Evolutionary conservation across 2,329 filamentous ascomycete species (phyloP), one percentile per base, ranked within the genome.

Genomic region (Hypomyces rosellus): DNA sequence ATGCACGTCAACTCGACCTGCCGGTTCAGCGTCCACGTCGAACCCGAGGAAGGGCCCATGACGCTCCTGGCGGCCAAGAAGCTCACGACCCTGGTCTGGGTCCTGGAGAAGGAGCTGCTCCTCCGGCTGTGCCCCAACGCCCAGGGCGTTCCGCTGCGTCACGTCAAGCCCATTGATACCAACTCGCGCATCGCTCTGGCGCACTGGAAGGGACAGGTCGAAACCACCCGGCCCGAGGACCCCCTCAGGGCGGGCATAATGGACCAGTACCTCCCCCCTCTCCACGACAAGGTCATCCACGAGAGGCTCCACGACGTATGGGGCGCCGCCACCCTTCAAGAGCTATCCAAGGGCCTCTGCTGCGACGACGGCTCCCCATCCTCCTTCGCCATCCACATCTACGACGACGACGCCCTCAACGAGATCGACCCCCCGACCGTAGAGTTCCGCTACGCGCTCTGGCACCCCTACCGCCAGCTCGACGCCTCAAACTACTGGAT

Each of bases 1-100:
- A 55, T 62, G 11, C 57, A 62, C 49, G 44, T 52, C 48, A 63
- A 63, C 54, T 61, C 59, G 14, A 57, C 59, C 2, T 63, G 59
- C 47, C 53, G 54, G 18, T 54, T 56, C 49, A 51, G 48, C 45
- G 56, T 54, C 11, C 43, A 44, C 9, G 15, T 56, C 18, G 45
- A 41, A 30, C 42, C 47, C 1, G 30, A 16, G 3, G 14, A 8
- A 5, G 16, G n/a, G 1, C 6, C 20, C 18, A 18, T 55, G 14
- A 34, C 41, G 14, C 36, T 51, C 11, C 34, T 47, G 11, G 20
- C 45, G 11, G 41, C 46, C 18, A 56, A 57, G 37, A 56, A 52
- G 40, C 34, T 56, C 5, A 45, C 30, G n/a, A 52, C 53, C 15
- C 42, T 56, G 8, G 45, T 55, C 12, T 56, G 49, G 56, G n/a